Conservation (phyloP, 1,284 basidiomycete species). For the Ceratobasidium theobromae region DNA sequence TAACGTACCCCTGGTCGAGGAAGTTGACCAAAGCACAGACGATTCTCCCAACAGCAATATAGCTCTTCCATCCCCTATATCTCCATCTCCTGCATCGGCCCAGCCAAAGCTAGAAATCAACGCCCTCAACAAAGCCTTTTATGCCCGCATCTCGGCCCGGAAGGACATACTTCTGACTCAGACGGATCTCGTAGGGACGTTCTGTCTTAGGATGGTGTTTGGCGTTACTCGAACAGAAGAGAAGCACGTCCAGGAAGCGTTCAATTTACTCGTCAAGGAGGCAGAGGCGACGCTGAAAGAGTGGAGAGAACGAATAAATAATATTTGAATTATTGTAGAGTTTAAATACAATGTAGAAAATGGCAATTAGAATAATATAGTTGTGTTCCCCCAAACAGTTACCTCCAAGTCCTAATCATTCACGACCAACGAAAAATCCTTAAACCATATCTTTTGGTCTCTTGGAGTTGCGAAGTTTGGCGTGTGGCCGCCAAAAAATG, state of each 20-base stretch:
- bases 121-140: conserved; percentile 64
- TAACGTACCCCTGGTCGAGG: neutral
- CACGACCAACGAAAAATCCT: conserved; percentile 56
- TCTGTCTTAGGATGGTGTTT: conserved; percentile 74
- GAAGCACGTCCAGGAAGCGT: conserved; percentile 33
- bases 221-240: conserved; percentile 68
- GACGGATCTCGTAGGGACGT: conserved; percentile 68
- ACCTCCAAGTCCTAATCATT: too few relatives aligned
- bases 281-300: conserved; percentile 41
- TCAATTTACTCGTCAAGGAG: conserved; percentile 54
- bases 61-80: too few relatives aligned
- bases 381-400: too few relatives aligned
- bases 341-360: too few relatives aligned
- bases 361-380: too few relatives aligned
- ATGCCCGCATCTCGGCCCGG: conserved; percentile 57
- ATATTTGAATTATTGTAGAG: too few relatives aligned
- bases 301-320: too few relatives aligned
- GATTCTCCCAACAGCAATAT: conserved; percentile 20
- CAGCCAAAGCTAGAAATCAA: conserved; percentile 51
- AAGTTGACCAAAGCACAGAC: conserved; percentile 5
- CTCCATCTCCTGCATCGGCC: neutral
- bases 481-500: conserved; percentile 78
- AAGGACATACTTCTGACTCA: conserved; percentile 75
- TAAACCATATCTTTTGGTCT: conserved; percentile 75
- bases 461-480: conserved; percentile 62